phyloP scores from a whole-genome alignment of 2,329 filamentous ascomycete species.

The Hymenoscyphus albidus region DNA sequence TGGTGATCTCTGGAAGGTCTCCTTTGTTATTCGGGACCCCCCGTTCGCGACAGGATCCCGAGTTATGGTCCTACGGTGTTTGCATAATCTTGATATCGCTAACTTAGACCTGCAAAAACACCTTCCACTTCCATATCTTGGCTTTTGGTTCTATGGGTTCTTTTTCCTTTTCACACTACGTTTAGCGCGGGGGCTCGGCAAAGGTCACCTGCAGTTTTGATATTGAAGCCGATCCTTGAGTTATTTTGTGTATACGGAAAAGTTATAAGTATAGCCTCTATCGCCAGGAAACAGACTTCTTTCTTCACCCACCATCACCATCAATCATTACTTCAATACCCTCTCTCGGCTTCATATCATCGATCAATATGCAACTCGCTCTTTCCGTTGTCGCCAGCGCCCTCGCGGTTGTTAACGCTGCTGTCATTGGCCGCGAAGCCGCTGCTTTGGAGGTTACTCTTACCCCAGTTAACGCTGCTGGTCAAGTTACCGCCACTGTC shows the following conservation, averaged over 20 bases:
- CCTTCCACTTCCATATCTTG: conserved; percentile 9
- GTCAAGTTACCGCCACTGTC: conserved; percentile 37
- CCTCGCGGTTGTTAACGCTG: conserved; percentile 19
- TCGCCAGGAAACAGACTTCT: neutral
- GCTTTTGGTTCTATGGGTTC: neutral
- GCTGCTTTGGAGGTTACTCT: conserved; percentile 28
- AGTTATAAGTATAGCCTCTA: conserved; percentile 2
- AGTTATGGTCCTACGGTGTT: neutral
- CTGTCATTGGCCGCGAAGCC: conserved; percentile 17
- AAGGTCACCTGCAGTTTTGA: neutral
- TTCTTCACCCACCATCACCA: neutral
- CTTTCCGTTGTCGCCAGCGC: conserved; percentile 15
- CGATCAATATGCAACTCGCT: conserved; percentile 30
- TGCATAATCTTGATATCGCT: conserved; percentile 8
- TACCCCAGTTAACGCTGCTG: conserved; percentile 21
- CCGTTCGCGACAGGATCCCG: neutral
- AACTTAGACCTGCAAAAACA: neutral
- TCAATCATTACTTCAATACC: neutral
- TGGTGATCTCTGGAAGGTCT: neutral
- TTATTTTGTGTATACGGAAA: neutral
- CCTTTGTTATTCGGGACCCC: neutral
- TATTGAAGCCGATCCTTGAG: neutral
- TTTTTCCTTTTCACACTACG: neutral
- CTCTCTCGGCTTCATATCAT: neutral
- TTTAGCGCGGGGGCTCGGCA: neutral